Base-by-base conservation (phyloP, 2,329 filamentous ascomycete species). In the Neopestalotiopsis rosae region DNA sequence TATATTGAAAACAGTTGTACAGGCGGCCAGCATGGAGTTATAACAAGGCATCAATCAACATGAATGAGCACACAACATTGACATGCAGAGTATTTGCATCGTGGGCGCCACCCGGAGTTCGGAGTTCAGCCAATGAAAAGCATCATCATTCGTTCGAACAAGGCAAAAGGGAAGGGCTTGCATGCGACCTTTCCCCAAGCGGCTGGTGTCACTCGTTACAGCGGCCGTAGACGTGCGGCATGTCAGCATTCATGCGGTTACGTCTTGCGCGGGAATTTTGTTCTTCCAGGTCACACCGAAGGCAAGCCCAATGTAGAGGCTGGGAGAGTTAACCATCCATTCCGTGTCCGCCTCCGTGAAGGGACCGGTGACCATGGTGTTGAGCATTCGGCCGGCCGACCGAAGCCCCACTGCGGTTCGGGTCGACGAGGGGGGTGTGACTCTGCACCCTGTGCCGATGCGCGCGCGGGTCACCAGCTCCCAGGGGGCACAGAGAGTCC, bases 351-450 rank as follows among this genome's bases (percentile, higher is more conserved):
- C 6, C n/a, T 20, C 45, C 45, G 17, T 9, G 45, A 52, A 28
- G 24, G 24, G 24, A 4, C 24, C 24, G 24, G 24, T 28, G 45
- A 17, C 5, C 45, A 52, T 52, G 45, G 45, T 17, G 45, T 52
- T 52, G 45, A 17, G 45, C 20, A 52, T 20, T 52, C 45, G n/a
- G n/a, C 45, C 45, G 45, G 20, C 45, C 45, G 45, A 52, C 45
- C 45, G 45, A 52, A 52, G 45, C 45, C n/a, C 45, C 45, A 52
- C 45, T 52, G 45, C 45, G 45, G 45, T 52, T 52, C 45, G 45
- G 45, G 45, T 52, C 45, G n/a, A 52, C 7, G 45, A 52, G 45
- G 34, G 34, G 45, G 34, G 5, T 52, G 45, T n/a, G 45, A 52
- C 45, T 52, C 45, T 52, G 45, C 45, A 9, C 17, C 20, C 45